phyloP scores from a whole-genome alignment of 805 yeast species.

The Metschnikowia reukaufii region DNA sequence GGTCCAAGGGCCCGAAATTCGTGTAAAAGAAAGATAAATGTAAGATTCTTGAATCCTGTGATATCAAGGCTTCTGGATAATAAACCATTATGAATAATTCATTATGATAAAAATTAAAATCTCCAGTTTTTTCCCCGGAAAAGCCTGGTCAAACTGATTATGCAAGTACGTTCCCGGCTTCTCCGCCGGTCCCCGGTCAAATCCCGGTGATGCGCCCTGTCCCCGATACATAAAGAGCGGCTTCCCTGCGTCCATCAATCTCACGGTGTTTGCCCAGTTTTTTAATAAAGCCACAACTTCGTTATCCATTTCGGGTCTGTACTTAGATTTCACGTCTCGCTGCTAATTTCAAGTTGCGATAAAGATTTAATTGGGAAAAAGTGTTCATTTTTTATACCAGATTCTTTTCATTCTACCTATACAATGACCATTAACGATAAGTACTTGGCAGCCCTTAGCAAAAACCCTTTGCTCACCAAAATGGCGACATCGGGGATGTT shows the following conservation, averaged over 20 bases:
- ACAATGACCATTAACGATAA: constrained; percentile 25
- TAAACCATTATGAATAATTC: too few relatives aligned
- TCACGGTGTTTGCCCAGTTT: background rate
- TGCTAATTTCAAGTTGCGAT: too few relatives aligned
- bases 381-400: too few relatives aligned
- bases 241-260: background rate
- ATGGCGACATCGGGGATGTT: constrained; percentile 55
- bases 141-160: too few relatives aligned
- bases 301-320: background rate
- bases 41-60: too few relatives aligned
- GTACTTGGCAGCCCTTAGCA: constrained; percentile 40
- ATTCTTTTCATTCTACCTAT: too few relatives aligned
- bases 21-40: background rate
- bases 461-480: constrained; percentile 59
- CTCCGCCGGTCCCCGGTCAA: background rate
- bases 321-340: too few relatives aligned
- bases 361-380: background rate
- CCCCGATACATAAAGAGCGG: background rate
- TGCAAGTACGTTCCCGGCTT: too few relatives aligned
- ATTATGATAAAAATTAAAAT: too few relatives aligned
- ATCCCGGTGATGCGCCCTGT: background rate
- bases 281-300: background rate
- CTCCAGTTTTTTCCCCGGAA: too few relatives aligned
- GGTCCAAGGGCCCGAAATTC: background rate
- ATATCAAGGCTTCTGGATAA: too few relatives aligned